Conservation (phyloP, 2,329 filamentous ascomycete species). For the Hypomyces rosellus region DNA sequence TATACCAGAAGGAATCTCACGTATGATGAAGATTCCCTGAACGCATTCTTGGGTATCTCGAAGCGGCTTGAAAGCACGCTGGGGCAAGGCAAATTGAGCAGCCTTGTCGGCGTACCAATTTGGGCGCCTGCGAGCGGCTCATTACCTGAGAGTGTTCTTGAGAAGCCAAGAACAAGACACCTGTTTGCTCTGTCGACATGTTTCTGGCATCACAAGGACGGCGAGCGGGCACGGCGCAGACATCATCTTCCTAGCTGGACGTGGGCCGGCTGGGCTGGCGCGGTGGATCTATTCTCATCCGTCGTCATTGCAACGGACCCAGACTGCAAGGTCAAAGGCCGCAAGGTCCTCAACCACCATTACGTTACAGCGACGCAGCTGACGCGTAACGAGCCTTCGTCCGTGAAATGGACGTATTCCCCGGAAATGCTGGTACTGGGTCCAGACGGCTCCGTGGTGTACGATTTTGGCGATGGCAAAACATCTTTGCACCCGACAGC, state of each 20-base stretch:
- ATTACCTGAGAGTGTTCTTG: neutral
- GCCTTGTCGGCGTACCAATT: constrained; percentile 27
- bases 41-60: constrained; percentile 26
- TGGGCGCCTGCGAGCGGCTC: constrained; percentile 20
- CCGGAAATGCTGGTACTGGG: constrained; percentile 25
- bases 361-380: constrained; percentile 30
- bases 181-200: constrained; percentile 29
- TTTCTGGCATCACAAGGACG: constrained; percentile 31
- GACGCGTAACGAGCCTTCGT: constrained; percentile 26
- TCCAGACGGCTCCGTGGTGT: constrained; percentile 23
- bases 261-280: constrained; percentile 31
- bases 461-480: constrained; percentile 21
- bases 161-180: constrained; percentile 22
- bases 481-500: neutral
- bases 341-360: constrained; percentile 29
- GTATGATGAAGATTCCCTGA: constrained; percentile 27
- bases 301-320: constrained; percentile 24
- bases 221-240: constrained; percentile 19
- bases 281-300: constrained; percentile 28
- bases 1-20: constrained; percentile 25
- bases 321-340: constrained; percentile 21
- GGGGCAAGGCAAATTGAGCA: constrained; percentile 24
- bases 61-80: constrained; percentile 25
- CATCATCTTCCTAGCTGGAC: constrained; percentile 31
- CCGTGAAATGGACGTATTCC: constrained; percentile 28